Conservation (phyloP, 495 filamentous ascomycete genomes). For the Pseudoneurospora amorphoporcata region DNA sequence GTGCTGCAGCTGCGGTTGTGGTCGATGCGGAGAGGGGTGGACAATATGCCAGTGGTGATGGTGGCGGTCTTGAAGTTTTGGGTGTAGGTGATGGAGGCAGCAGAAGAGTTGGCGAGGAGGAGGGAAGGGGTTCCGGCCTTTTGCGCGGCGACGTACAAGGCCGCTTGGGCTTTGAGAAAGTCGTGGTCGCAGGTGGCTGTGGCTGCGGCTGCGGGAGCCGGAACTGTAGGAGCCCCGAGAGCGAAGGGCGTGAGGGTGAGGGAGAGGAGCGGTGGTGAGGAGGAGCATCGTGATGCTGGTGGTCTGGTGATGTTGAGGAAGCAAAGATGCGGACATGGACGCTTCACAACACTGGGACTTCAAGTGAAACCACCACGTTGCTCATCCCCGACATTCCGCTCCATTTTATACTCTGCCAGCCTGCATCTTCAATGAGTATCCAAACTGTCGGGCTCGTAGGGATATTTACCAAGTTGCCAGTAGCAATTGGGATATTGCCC, state of each 20-base stretch:
- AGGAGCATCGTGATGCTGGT: background rate
- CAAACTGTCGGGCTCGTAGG: background rate
- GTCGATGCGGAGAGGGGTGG: slow-evolving; percentile 32
- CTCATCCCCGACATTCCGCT: background rate
- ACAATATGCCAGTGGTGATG: slow-evolving; percentile 29
- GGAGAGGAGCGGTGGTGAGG: background rate
- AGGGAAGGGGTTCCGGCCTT: slow-evolving; percentile 25
- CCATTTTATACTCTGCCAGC: background rate
- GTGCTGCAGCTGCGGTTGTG: slow-evolving; percentile 37
- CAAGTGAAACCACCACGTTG: background rate
- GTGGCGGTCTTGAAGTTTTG: slow-evolving; percentile 27
- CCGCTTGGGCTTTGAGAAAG: slow-evolving; percentile 11
- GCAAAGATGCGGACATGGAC: background rate
- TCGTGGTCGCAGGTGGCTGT: slow-evolving; percentile 9
- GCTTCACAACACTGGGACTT: background rate
- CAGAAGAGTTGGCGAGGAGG: slow-evolving; percentile 14
- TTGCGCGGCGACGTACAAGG: slow-evolving; percentile 34
- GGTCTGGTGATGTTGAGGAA: background rate
- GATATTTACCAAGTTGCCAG: background rate
- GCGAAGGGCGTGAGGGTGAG: background rate
- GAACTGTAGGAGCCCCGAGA: background rate
- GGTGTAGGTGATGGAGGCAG: slow-evolving; percentile 11
- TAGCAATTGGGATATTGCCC: background rate
- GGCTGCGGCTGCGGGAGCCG: background rate
- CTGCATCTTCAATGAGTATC: background rate